These are phyloP conservation scores for Kluyveromyces marxianus DNA, from an alignment of 1,139 yeast species.

Conservation along the genomic window DNA sequence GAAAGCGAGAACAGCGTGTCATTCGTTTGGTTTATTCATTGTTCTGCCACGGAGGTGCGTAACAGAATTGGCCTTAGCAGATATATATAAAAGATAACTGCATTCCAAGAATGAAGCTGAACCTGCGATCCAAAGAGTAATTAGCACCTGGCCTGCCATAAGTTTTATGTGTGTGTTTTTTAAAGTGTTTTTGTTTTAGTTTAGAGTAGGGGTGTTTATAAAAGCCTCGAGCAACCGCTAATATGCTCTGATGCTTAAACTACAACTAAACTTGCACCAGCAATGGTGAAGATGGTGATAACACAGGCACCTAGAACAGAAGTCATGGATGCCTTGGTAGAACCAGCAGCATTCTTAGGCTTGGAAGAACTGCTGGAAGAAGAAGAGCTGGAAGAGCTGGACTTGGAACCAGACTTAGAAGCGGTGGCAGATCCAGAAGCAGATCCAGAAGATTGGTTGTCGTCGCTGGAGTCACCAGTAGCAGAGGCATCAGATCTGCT, in stretches of 20 bases:
- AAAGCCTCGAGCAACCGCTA: not conserved
- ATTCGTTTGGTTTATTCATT: too few relatives aligned
- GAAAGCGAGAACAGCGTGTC: too few relatives aligned
- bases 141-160: too few relatives aligned
- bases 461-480: constrained; percentile 6
- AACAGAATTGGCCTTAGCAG: too few relatives aligned
- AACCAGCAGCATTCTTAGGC: constrained; percentile 24
- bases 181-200: too few relatives aligned
- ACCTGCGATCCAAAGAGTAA: too few relatives aligned
- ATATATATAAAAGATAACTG: too few relatives aligned
- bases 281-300: constrained; percentile 62
- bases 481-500: constrained; percentile 18
- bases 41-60: too few relatives aligned
- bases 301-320: constrained; percentile 66
- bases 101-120: too few relatives aligned
- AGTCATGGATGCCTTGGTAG: constrained; percentile 46
- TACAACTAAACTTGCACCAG: constrained; percentile 55
- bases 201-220: too few relatives aligned
- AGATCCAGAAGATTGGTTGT: constrained; percentile 11
- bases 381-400: constrained; percentile 24
- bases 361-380: constrained; percentile 26
- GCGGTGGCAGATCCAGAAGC: constrained; percentile 24
- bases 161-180: too few relatives aligned
- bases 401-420: constrained; percentile 1
- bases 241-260: constrained; percentile 22